phyloP scores from a whole-genome alignment of 106 monocot genomes.

The Phalaenopsis equestris region DNA sequence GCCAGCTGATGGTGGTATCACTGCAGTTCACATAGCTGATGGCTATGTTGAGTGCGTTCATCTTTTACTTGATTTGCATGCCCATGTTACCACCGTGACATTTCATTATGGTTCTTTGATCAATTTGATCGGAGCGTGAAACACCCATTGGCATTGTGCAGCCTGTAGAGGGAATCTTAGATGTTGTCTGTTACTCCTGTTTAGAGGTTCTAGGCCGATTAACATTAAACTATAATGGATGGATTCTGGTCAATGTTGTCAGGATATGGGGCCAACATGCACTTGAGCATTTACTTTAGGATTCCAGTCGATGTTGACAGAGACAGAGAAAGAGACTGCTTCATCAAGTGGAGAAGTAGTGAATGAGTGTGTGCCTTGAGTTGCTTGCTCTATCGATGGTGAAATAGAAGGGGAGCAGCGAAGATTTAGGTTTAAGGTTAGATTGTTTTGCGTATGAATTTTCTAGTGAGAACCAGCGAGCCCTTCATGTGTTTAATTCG shows the following conservation, averaged over 20 bases:
- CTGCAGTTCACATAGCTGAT: conserved; percentile 88
- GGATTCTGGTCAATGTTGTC: conserved; percentile 89
- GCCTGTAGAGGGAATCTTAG: conserved; percentile 84
- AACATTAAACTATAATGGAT: conserved; percentile 95
- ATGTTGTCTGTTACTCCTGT: conserved; percentile 87
- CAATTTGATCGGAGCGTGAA: conserved; percentile 85
- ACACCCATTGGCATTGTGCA: conserved; percentile 96
- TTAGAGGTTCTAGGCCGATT: conserved; percentile 77
- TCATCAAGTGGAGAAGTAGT: too few relatives aligned
- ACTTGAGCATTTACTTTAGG: conserved; percentile 55
- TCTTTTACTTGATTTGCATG: conserved; percentile 80
- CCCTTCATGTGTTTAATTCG: too few relatives aligned
- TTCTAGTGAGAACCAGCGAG: too few relatives aligned
- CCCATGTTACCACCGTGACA: conserved; percentile 60
- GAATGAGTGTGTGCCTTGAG: too few relatives aligned
- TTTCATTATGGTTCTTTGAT: conserved; percentile 73
- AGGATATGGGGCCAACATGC: conserved; percentile 71
- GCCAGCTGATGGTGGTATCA: conserved; percentile 82
- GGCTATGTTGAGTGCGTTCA: conserved; percentile 81
- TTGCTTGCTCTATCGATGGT: too few relatives aligned
- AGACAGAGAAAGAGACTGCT: too few relatives aligned
- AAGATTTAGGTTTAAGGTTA: conserved; percentile 33
- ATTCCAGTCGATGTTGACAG: conserved; percentile 67
- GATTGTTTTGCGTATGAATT: too few relatives aligned
- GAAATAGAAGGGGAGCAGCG: too few relatives aligned